These are phyloP conservation scores for Colletotrichum sp. DNA, from an alignment of 2,329 filamentous ascomycete species.

Conservation along the genomic window DNA sequence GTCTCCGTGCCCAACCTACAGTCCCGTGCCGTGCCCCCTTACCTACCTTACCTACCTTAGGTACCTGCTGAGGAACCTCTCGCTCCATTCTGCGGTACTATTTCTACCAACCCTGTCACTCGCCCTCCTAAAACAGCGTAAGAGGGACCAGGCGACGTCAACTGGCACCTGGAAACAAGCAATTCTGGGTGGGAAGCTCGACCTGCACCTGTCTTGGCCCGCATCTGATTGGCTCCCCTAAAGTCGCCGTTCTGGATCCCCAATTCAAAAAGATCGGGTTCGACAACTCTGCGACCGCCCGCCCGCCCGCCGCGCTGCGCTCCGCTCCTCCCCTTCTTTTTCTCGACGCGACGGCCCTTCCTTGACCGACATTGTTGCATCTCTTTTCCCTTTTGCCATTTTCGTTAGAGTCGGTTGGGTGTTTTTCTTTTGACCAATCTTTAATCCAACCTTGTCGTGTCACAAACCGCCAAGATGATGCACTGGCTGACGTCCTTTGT, in stretches of 20 bases:
- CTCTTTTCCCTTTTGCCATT: neutral
- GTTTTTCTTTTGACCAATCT: neutral
- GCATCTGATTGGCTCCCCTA: constrained; percentile 9
- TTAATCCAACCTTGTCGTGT: neutral
- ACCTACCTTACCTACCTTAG: too few relatives aligned
- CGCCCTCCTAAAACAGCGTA: neutral
- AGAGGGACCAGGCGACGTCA: constrained; percentile 5
- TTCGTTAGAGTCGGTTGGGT: neutral
- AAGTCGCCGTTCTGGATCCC: neutral
- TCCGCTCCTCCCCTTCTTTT: constrained; percentile 15
- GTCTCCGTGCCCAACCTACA: neutral
- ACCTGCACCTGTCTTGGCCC: constrained; percentile 5
- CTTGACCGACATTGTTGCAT: neutral
- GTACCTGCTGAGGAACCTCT: neutral
- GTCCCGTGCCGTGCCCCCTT: neutral
- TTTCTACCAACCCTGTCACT: neutral
- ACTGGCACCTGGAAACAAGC: constrained; percentile 13
- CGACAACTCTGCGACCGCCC: constrained; percentile 7
- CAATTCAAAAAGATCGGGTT: constrained; percentile 2
- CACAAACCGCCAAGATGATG: neutral
- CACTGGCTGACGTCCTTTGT: constrained; percentile 29
- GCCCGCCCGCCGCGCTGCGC: constrained; percentile 11
- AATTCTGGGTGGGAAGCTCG: constrained; percentile 3
- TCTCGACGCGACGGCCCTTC: constrained; percentile 10
- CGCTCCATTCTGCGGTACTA: neutral